These are phyloP conservation scores for Thamnidium elegans DNA, from an alignment of 192 early-diverging fungal genomes.

Conservation along the genomic window DNA sequence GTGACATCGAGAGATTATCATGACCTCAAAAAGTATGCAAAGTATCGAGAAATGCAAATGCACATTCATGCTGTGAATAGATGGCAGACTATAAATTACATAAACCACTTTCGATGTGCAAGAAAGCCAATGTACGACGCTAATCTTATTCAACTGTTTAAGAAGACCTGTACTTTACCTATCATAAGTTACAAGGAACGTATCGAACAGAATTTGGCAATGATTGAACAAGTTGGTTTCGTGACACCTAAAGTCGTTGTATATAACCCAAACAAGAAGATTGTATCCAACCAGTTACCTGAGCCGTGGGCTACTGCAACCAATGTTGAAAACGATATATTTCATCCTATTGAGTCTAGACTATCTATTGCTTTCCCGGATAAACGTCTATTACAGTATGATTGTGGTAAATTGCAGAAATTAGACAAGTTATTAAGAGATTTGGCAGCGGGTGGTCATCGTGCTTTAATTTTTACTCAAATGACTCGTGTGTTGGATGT, in stretches of 20 bases:
- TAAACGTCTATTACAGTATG: conserved; percentile 77
- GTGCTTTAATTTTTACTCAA: conserved; percentile 63
- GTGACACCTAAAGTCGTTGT: conserved; percentile 55
- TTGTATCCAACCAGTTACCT: not conserved
- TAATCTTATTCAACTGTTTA: conserved; percentile 30
- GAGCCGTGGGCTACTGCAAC: not conserved
- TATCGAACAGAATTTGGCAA: conserved; percentile 37
- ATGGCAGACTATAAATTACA: conserved; percentile 43
- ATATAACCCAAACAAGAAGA: conserved; percentile 13
- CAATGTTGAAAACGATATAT: conserved; percentile 47
- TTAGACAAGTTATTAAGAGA: conserved; percentile 52
- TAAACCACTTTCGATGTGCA: conserved; percentile 43
- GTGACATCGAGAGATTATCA: conserved; percentile 36
- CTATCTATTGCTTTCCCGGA: conserved; percentile 81
- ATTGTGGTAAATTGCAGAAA: conserved; percentile 77
- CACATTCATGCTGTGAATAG: conserved; percentile 23
- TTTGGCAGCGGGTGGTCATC: conserved; percentile 58
- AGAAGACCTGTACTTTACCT: not conserved
- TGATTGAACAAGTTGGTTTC: conserved; percentile 55
- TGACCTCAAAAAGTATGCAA: conserved; percentile 41
- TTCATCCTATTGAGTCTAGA: conserved; percentile 57
- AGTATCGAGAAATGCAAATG: conserved; percentile 32
- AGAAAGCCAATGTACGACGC: conserved; percentile 41
- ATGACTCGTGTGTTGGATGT: conserved; percentile 70
- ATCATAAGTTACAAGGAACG: conserved; percentile 35